Evolutionary conservation across 345 rosid genomes (phyloP).

Genomic region (Salix viminalis): DNA sequence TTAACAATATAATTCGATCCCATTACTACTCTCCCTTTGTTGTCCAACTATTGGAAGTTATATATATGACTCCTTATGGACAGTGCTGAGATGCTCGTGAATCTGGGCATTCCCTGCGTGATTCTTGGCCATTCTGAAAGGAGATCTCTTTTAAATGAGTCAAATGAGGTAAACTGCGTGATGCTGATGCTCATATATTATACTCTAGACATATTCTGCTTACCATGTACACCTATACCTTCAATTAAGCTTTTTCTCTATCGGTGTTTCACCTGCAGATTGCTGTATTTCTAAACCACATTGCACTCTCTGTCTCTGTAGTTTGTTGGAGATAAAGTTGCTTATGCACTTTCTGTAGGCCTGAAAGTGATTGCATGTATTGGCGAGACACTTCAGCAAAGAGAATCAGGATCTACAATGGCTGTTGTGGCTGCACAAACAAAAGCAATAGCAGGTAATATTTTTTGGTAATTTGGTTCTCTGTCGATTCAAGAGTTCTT

Average conservation of each 20-base stretch:
- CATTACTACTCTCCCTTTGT: not conserved
- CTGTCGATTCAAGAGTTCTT: not conserved
- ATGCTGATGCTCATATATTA: not conserved
- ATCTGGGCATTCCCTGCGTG: constrained; percentile 61
- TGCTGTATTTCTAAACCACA: not conserved
- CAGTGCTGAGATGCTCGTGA: constrained; percentile 71
- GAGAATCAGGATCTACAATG: constrained; percentile 68
- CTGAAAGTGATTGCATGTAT: constrained; percentile 70
- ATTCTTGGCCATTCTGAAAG: constrained; percentile 69
- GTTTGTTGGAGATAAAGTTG: constrained; percentile 70
- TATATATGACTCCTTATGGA: not conserved
- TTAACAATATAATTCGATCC: not conserved
- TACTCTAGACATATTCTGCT: not conserved
- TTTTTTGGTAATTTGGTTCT: not conserved
- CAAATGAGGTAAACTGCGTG: constrained; percentile 38
- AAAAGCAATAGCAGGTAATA: constrained; percentile 64
- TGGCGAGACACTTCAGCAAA: constrained; percentile 74
- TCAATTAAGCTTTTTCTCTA: not conserved
- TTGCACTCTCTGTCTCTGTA: constrained; percentile 22
- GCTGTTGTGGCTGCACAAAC: constrained; percentile 64
- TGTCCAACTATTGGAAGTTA: not conserved
- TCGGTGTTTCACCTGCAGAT: not conserved
- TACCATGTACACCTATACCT: not conserved
- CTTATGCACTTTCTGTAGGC: constrained; percentile 57
- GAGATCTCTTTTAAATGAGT: constrained; percentile 51